These are phyloP conservation scores for Dothidotthia symphoricarpi DNA, from an alignment of 2,329 filamentous ascomycete species.

Conservation along the genomic window DNA sequence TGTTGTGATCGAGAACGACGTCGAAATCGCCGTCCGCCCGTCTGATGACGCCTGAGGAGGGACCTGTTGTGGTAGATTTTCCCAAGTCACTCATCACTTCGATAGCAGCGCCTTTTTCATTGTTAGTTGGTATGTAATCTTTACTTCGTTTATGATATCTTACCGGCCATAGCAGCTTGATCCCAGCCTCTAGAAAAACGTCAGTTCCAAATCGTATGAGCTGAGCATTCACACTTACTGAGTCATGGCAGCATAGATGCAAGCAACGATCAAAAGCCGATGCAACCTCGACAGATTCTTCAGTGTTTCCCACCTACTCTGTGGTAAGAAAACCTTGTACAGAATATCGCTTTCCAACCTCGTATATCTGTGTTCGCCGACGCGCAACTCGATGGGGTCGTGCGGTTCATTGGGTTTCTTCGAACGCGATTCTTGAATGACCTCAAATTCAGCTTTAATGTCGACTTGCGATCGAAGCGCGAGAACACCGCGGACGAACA, in stretches of 20 bases:
- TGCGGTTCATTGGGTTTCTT: no score
- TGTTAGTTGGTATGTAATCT: background rate
- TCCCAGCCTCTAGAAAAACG: conserved; percentile 3
- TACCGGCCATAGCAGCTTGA: conserved; percentile 5
- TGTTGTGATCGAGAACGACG: conserved; percentile 1
- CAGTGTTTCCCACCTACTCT: background rate
- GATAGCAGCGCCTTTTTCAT: conserved; percentile 1
- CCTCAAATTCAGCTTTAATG: no score
- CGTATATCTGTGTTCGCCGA: no score
- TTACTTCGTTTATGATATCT: no score
- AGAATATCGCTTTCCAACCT: background rate
- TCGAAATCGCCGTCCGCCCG: background rate
- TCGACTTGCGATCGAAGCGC: no score
- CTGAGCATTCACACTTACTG: background rate
- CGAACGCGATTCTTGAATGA: no score
- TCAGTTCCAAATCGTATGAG: background rate
- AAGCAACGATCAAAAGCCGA: conserved; percentile 1
- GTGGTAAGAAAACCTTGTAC: background rate
- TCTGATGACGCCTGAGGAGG: background rate
- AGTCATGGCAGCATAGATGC: conserved; percentile 3
- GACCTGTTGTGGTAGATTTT: background rate
- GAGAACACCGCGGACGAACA: no score
- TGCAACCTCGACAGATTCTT: conserved; percentile 1
- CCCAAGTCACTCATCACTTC: conserved; percentile 2
- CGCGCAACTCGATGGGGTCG: no score